These are phyloP conservation scores for Myxozyma mucilagina DNA, from an alignment of 805 yeast species.

Conservation along the genomic window DNA sequence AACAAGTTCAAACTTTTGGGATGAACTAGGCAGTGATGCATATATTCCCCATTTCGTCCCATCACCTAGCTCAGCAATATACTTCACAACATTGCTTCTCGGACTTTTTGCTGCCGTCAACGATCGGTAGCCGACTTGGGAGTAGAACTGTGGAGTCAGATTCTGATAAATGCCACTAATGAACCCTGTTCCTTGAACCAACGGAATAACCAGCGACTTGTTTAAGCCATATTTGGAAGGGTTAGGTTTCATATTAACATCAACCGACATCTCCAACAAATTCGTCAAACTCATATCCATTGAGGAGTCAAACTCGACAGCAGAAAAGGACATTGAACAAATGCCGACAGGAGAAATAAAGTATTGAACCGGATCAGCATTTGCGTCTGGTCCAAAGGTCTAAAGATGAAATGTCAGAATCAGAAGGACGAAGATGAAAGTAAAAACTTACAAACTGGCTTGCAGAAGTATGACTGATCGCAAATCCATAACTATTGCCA, in stretches of 20 bases:
- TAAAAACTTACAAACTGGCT: constrained; percentile 47
- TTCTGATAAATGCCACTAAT: constrained; percentile 50
- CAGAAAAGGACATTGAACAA: constrained; percentile 58
- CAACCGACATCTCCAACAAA: constrained; percentile 31
- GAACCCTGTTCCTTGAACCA: constrained; percentile 65
- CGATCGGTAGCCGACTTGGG: constrained; percentile 58
- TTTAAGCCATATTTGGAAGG: constrained; percentile 1
- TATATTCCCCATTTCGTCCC: constrained; percentile 68
- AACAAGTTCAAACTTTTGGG: constrained; percentile 33
- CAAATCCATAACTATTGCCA: constrained; percentile 54
- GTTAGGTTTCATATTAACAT: constrained; percentile 23
- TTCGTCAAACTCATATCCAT: constrained; percentile 35
- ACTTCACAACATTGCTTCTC: constrained; percentile 52
- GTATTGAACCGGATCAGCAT: constrained; percentile 46
- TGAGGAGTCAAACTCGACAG: constrained; percentile 48
- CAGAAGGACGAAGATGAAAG: not conserved
- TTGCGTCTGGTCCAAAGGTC: constrained; percentile 46
- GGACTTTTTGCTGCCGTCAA: constrained; percentile 47
- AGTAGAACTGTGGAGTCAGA: constrained; percentile 34
- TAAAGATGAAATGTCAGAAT: not conserved
- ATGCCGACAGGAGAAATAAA: constrained; percentile 58
- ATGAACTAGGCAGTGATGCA: constrained; percentile 44
- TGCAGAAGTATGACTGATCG: constrained; percentile 56
- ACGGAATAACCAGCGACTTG: constrained; percentile 39
- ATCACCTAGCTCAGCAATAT: constrained; percentile 54